A percentile compares a stretch with the other conserved stretches of the same genome.
Conservation (phyloP, 768 basidiomycete species). For the Boletellus ananiceps region DNA sequence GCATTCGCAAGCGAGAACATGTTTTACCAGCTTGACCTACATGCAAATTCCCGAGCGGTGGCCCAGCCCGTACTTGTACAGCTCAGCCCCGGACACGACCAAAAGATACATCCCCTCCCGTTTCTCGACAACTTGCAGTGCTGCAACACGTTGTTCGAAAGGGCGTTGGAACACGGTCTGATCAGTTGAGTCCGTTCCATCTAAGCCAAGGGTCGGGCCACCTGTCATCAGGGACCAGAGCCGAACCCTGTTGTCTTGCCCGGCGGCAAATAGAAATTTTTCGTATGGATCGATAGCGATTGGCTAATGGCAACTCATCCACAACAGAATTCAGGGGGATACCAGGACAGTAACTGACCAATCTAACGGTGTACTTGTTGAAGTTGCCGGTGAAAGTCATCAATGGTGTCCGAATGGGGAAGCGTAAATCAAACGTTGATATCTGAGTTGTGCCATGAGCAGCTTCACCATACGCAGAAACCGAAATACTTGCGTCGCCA, state of each 20-base stretch:
- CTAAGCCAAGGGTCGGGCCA: conserved; percentile 22
- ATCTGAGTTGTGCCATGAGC: conserved; percentile 39
- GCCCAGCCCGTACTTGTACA: conserved; percentile 51
- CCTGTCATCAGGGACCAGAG: conserved; percentile 67
- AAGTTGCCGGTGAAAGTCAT: conserved; percentile 50
- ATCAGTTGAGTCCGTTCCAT: neutral
- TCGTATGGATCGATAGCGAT: conserved; percentile 53
- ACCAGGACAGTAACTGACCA: conserved; percentile 39
- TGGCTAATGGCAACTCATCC: conserved; percentile 41
- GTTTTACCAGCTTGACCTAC: neutral
- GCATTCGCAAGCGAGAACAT: conserved; percentile 1
- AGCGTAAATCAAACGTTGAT: conserved; percentile 60
- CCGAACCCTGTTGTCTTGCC: conserved; percentile 59
- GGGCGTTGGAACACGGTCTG: conserved; percentile 31
- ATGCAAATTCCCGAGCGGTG: conserved; percentile 21
- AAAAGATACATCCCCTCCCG: conserved; percentile 43
- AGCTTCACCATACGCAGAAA: neutral
- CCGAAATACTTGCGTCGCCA: conserved; percentile 45
- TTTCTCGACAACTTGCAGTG: conserved; percentile 49
- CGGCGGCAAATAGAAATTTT: conserved; percentile 63
- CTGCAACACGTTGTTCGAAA: conserved; percentile 38
- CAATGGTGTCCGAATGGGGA: conserved; percentile 41
- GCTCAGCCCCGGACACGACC: conserved; percentile 42
- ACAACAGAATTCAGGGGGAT: neutral
- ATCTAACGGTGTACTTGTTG: conserved; percentile 47